Evolutionary conservation across 2,329 filamentous ascomycete genomes (phyloP).

Genomic region (Alternaria viburni): DNA sequence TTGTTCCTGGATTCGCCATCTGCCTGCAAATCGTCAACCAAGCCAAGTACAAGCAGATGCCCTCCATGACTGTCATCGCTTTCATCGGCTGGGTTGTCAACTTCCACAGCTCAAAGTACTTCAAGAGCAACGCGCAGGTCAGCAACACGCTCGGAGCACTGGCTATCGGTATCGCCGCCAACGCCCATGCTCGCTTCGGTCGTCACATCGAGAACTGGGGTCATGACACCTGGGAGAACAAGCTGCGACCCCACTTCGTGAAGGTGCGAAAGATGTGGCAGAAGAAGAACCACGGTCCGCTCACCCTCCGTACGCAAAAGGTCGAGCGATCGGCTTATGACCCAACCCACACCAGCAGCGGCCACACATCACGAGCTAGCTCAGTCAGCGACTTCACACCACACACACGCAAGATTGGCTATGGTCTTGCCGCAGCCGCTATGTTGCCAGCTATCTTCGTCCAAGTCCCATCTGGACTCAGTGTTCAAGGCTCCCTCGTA

Average conservation of each 20-base stretch:
- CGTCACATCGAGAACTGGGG: slow-evolving; percentile 63
- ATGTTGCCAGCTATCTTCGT: slow-evolving; percentile 88
- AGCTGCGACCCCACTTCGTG: slow-evolving; percentile 51
- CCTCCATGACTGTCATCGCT: slow-evolving; percentile 76
- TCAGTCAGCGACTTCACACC: slow-evolving; percentile 38
- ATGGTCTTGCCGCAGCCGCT: slow-evolving; percentile 81
- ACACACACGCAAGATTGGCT: slow-evolving; percentile 57
- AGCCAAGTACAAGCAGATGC: slow-evolving; percentile 78
- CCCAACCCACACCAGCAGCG: slow-evolving; percentile 22
- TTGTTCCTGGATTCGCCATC: slow-evolving; percentile 75
- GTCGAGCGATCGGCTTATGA: slow-evolving; percentile 29
- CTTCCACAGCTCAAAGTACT: slow-evolving; percentile 71
- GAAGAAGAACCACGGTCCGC: slow-evolving; percentile 26
- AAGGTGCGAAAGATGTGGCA: slow-evolving; percentile 35
- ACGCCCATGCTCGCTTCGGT: slow-evolving; percentile 76
- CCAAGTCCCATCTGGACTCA: slow-evolving; percentile 66
- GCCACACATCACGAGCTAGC: slow-evolving; percentile 26
- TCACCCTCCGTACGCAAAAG: slow-evolving; percentile 14
- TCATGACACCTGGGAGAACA: slow-evolving; percentile 61
- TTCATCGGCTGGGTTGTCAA: slow-evolving; percentile 77
- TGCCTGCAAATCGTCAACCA: slow-evolving; percentile 81
- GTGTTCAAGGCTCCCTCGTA: slow-evolving; percentile 63
- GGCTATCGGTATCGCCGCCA: slow-evolving; percentile 77
- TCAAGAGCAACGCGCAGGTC: slow-evolving; percentile 74
- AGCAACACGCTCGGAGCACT: slow-evolving; percentile 80